Evolutionary conservation across 2,329 filamentous ascomycete species (phyloP), one percentile per base, ranked within the genome.

Genomic region (Gremmenia infestans): DNA sequence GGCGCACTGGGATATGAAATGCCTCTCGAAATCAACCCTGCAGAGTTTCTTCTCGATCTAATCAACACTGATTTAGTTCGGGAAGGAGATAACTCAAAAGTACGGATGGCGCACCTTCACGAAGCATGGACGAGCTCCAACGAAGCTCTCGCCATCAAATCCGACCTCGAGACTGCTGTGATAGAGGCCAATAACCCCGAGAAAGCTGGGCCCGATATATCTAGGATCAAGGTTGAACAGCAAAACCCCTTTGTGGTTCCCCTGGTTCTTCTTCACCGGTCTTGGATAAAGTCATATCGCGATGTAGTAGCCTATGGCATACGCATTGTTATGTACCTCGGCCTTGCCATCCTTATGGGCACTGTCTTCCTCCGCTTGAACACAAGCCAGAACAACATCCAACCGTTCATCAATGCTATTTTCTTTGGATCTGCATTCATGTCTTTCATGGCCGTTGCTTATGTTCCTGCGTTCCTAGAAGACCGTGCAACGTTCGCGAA

Each of bases 291-390:
- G 73, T 87, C 84, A 48, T 89, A 92, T 70, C 85, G 91, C 25
- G 91, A 96, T 68, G 79, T 95, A 6, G 83, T 96, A 51, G 89
- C 86, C 0, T 96, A 96, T 66, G 88, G 87, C 0, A 90, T 94
- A 63, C 83, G 91, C 3, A 78, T 94, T 43, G 86, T 81, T 42
- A 95, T 95, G 89, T 94, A 95, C 71, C 77, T 86, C 58, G 82
- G 83, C 0, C 77, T 95, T 15, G 89, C 89, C 1, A 82, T 94
- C 63, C 86, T 94, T 81, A 91, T 93, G 86, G 90, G 91, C 5
- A 95, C 91, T 0, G 88, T 95, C 12, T 96, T 89, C 86, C 74
- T 95, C 14, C 83, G 90, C 5, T 77, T 96, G 2, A 73, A 79
- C 4, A 78, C 86, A 0, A 74, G 78, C 0, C 90, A 95, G 68